Base-by-base conservation (phyloP, 148 eudicot species). In the Fagopyrum esculentum region DNA sequence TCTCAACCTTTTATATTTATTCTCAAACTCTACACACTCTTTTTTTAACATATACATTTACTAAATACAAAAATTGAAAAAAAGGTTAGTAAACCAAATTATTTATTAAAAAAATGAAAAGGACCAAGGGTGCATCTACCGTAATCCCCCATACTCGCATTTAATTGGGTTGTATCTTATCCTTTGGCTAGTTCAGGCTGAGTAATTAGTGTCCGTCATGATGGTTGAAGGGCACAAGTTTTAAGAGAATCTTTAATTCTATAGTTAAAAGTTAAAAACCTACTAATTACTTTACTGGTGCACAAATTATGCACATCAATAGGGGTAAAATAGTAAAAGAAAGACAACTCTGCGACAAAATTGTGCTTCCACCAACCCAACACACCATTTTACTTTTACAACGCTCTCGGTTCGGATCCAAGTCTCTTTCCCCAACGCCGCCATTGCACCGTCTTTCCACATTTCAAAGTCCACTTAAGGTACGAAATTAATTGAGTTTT, bases 281-380 rank as follows among this genome's bases (percentile, higher is more conserved):
- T 13, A 66, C n/a, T 40, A 9, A 61, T 29, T 29, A 63, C 30
- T 63, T 29, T 29, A 63, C 30, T 63, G 69, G 16, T 8, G 26
- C 26, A 22, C 26, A 22, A 22, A 22, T n/a, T n/a, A n/a, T n/a
- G 13, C 45, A 29, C 2, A 2, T 9, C 16, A 9, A 11, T 11
- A 40, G 71, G 71, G 71, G 17, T 66, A 66, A 66, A 40, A 66
- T 66, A 2, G 71, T 66, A 66, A 66, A 59, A 40, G 15, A 66
- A 61, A 66, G 71, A 63, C 69, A 66, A 66, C 35, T 40, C 71
- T 17, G 47, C 46, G 71, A 66, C 71, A 43, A 66, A 66, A 13
- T 43, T 43, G 43, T 66, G 46, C 47, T 66, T 66, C 71, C 71
- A 5, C 43, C 15, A 5, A 15, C 17, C 71, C 8, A 66, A 66